phyloP scores from a whole-genome alignment of 2,329 filamentous ascomycete genomes.

The Penicillium sp. region DNA sequence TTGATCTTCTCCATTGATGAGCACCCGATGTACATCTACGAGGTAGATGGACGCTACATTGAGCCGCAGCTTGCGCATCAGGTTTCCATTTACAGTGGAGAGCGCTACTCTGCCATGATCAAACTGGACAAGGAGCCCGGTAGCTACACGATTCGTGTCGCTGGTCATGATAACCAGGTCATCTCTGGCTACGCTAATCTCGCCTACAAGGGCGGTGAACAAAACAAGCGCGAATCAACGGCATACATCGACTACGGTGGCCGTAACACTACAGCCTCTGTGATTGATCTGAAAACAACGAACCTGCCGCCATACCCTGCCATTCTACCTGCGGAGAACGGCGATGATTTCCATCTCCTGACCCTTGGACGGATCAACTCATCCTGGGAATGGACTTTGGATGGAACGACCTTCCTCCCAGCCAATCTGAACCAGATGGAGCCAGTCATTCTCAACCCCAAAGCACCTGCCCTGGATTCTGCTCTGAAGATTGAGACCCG shows the following conservation, averaged over 20 bases:
- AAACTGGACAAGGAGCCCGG: constrained; percentile 37
- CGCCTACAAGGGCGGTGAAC: too few species aligned
- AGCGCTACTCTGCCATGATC: constrained; percentile 45
- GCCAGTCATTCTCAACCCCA: constrained; percentile 10
- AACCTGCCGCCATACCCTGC: too few species aligned
- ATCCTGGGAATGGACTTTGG: constrained; percentile 17
- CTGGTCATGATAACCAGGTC: too few species aligned
- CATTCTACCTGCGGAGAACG: too few species aligned
- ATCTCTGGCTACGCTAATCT: too few species aligned
- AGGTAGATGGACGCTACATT: constrained; percentile 47
- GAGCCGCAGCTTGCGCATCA: constrained; percentile 40
- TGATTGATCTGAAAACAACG: too few species aligned
- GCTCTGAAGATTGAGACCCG: constrained; percentile 34
- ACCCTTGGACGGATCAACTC: constrained; percentile 1
- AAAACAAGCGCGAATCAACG: too few species aligned
- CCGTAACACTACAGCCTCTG: too few species aligned
- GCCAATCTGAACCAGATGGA: constrained; percentile 9
- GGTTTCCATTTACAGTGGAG: constrained; percentile 36
- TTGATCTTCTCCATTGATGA: constrained; percentile 44
- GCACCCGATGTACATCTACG: constrained; percentile 47
- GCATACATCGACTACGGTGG: too few species aligned
- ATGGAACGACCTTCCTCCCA: constrained; percentile 11
- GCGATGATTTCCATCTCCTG: too few species aligned
- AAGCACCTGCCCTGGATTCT: constrained; percentile 14
- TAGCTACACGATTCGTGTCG: too few species aligned